Percentiles rank a stretch among this genome's conserved stretches.
phyloP scores from a whole-genome alignment of 129 eudicot species.

The Cynara cardunculus region DNA sequence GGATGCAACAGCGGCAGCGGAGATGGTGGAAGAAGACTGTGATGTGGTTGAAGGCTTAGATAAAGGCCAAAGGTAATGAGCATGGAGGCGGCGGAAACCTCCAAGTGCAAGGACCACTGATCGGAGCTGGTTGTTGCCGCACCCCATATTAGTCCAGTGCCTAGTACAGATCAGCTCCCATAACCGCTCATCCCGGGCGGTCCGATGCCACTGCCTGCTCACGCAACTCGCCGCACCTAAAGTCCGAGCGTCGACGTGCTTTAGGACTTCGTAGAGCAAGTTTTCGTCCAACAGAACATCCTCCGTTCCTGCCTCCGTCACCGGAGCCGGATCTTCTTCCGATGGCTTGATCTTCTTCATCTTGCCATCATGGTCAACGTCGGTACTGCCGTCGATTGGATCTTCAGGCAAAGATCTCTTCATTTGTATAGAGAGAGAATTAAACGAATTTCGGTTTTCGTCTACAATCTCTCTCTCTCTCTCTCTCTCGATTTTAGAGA shows the following conservation, averaged over 20 bases:
- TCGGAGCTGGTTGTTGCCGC: conserved; percentile 55
- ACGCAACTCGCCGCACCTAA: conserved; percentile 58
- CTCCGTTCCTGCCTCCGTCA: background rate
- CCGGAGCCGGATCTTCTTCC: conserved; percentile 2
- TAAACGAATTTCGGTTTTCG: background rate
- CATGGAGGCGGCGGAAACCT: conserved; percentile 54
- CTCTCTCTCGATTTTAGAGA: background rate
- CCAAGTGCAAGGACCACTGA: conserved; percentile 69
- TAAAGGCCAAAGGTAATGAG: conserved; percentile 52
- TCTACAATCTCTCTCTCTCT: no score
- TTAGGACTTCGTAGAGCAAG: conserved; percentile 57
- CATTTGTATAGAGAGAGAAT: conserved; percentile 3
- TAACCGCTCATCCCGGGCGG: conserved; percentile 64
- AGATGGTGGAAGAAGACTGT: background rate
- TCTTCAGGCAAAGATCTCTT: conserved; percentile 2
- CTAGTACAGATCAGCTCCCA: conserved; percentile 84
- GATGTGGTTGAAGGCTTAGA: conserved; percentile 28
- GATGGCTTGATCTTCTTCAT: conserved; percentile 14
- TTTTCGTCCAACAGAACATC: conserved; percentile 53
- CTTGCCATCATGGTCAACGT: conserved; percentile 11
- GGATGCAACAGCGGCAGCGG: conserved; percentile 9
- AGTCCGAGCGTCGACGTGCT: conserved; percentile 69
- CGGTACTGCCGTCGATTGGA: background rate
- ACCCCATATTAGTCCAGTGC: conserved; percentile 42
- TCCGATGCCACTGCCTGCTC: conserved; percentile 59